These are phyloP conservation scores for Tricholoma terreum DNA, from an alignment of 768 basidiomycete species.

Conservation along the genomic window DNA sequence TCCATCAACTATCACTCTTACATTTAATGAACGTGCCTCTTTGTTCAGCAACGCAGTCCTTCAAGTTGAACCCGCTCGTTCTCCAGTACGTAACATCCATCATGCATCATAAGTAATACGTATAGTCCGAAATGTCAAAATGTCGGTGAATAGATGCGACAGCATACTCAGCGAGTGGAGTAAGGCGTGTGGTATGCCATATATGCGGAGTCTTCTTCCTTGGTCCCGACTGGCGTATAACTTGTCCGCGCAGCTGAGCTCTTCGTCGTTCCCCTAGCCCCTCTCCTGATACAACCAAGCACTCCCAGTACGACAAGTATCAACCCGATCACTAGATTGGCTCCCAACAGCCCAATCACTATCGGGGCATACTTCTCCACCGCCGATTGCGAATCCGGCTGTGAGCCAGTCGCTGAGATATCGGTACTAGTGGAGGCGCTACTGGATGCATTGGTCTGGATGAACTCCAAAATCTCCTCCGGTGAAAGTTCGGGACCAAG, in stretches of 20 bases:
- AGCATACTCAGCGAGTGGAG: background rate
- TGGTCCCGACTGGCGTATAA: slow-evolving; percentile 1
- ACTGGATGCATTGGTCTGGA: slow-evolving; percentile 8
- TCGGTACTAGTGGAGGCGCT: slow-evolving; percentile 1
- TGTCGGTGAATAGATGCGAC: too few relatives aligned
- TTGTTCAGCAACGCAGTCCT: too few relatives aligned
- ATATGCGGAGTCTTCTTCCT: background rate
- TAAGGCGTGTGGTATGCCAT: background rate
- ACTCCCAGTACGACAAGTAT: slow-evolving; percentile 22
- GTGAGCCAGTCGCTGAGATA: slow-evolving; percentile 9
- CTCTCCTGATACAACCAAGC: slow-evolving; percentile 23
- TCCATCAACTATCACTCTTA: too few relatives aligned
- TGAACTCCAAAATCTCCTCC: slow-evolving; percentile 14
- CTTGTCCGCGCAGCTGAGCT: background rate
- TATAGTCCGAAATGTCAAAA: too few relatives aligned
- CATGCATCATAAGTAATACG: too few relatives aligned
- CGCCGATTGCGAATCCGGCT: slow-evolving; percentile 10
- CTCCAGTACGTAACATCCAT: too few relatives aligned
- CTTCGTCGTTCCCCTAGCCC: slow-evolving; percentile 2
- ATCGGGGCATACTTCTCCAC: slow-evolving; percentile 23
- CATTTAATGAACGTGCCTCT: too few relatives aligned
- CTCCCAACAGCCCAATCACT: slow-evolving; percentile 24
- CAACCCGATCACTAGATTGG: slow-evolving; percentile 25
- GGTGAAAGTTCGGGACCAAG: slow-evolving; percentile 27
- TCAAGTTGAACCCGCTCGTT: too few relatives aligned